Percentiles rank a stretch among this genome's conserved stretches.
Conservation (phyloP, 2,329 filamentous ascomycete species). For the Ilyonectria destructans region DNA sequence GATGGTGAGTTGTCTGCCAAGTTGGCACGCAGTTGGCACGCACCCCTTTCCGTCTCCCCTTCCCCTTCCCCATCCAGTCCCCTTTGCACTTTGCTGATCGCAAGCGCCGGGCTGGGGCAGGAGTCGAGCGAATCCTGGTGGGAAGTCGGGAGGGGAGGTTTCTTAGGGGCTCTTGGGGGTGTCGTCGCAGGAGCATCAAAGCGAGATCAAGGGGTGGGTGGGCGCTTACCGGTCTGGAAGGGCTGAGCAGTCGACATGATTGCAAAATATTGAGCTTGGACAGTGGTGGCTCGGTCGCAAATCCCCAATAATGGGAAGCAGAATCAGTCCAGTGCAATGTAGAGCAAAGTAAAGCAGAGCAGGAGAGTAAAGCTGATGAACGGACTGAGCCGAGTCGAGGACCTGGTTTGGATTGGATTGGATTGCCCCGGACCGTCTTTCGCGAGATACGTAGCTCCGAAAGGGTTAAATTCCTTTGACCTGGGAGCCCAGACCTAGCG, state of each 20-base stretch:
- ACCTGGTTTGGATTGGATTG: constrained; percentile 30
- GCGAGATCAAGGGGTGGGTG: constrained; percentile 49
- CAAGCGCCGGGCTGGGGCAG: constrained; percentile 45
- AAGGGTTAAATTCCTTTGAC: constrained; percentile 53
- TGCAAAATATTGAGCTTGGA: constrained; percentile 46
- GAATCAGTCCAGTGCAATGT: constrained; percentile 27
- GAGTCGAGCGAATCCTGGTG: constrained; percentile 39
- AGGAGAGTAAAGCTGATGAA: constrained; percentile 33
- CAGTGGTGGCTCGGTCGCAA: constrained; percentile 47
- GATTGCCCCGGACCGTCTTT: constrained; percentile 37
- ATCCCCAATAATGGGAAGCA: constrained; percentile 34
- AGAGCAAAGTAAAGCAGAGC: constrained; percentile 40
- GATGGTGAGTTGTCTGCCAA: constrained; percentile 46
- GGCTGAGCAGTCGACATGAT: constrained; percentile 50
- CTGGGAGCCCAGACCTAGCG: constrained; percentile 50
- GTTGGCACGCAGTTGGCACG: constrained; percentile 36
- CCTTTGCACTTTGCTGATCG: constrained; percentile 41
- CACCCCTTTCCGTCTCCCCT: constrained; percentile 39
- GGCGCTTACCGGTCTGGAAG: constrained; percentile 50
- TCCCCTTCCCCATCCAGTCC: constrained; percentile 38
- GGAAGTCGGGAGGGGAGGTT: constrained; percentile 38
- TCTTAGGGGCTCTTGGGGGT: constrained; percentile 20
- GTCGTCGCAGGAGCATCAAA: constrained; percentile 50
- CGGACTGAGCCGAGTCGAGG: constrained; percentile 29
- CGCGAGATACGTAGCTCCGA: constrained; percentile 44